A percentile compares a stretch with the other conserved stretches of the same genome.
phyloP scores from a whole-genome alignment of 305 asterid species.

The Fraxinus greggii region DNA sequence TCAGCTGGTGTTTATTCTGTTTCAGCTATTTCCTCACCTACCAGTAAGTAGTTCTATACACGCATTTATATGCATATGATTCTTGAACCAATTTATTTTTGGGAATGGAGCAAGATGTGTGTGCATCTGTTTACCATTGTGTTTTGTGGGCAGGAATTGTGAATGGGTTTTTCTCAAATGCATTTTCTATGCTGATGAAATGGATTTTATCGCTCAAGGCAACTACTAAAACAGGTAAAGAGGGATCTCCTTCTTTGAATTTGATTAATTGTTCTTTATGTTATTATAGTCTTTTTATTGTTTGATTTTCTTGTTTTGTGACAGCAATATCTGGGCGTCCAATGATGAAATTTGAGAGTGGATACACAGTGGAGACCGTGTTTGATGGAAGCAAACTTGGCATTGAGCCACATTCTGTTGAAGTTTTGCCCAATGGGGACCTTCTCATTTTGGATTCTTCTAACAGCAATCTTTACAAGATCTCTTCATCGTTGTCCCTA shows the following conservation, averaged over 20 bases:
- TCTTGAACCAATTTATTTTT: constrained; percentile 21
- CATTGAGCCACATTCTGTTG: constrained; percentile 80
- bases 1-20: constrained; percentile 31
- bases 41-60: constrained; percentile 52
- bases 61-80: constrained; percentile 22
- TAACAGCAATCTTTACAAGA: constrained; percentile 86
- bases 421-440: constrained; percentile 75
- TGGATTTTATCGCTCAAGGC: constrained; percentile 74
- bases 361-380: constrained; percentile 89
- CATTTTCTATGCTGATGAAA: constrained; percentile 69
- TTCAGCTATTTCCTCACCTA: constrained; percentile 64
- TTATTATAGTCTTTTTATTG: not conserved
- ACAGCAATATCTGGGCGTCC: constrained; percentile 80
- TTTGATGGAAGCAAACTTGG: constrained; percentile 99
- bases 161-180: constrained; percentile 78
- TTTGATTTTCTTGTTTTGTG: not conserved
- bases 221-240: constrained; percentile 72
- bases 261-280: constrained; percentile 10
- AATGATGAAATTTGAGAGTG: constrained; percentile 90
- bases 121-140: not conserved
- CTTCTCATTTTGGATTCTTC: constrained; percentile 88
- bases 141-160: constrained; percentile 52
- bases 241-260: constrained; percentile 22
- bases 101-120: not conserved
- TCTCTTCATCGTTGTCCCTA: constrained; percentile 76